Base-by-base conservation (phyloP, 768 basidiomycete genomes). In the Cyathus striatus region DNA sequence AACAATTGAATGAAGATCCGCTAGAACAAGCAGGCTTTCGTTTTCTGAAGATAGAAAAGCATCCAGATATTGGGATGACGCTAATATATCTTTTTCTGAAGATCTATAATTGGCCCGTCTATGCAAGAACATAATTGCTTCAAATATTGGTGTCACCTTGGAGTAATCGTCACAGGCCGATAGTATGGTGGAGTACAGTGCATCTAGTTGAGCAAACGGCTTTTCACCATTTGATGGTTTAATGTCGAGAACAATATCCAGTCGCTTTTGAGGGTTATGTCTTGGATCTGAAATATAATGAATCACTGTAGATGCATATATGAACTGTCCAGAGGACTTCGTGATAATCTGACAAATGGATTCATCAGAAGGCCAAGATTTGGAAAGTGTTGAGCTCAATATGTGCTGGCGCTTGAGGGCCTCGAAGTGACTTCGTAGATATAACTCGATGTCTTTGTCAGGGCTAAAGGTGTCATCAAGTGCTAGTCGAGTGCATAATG, bases 341-440 rank as follows among this genome's bases (percentile, higher is more conserved):
- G 14, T 21, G 21, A 47, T 41, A 9, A 54, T 25, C 1, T 10
- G 3, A 18, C 33, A 4, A n/a, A 50, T 38, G 18, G 36, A 24
- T 0, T 25, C 14, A 13, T 3, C 10, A 16, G 45, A 32, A 17
- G 47, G 52, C 49, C 52, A 53, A 13, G 40, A 30, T 6, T 22
- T 12, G 40, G 40, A 1, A 24, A 50, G 39, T 0, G 35, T 9
- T 30, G 9, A n/a, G n/a, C 27, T 7, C 7, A 30, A n/a, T 30
- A n/a, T 7, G 27, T 30, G 27, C 27, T 30, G 27, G 7, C n/a
- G 7, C 27, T 9, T 7, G 9, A 30, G n/a, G n/a, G 27, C 7
- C 27, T 30, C 27, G n/a, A 30, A 30, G 27, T n/a, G 27, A n/a
- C 27, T n/a, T n/a, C 27, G 27, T n/a, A 30, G 27, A n/a, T 9